Evolutionary conservation across 2,329 filamentous ascomycete genomes (phyloP).

Genomic region (Xylariaceae sp.): DNA sequence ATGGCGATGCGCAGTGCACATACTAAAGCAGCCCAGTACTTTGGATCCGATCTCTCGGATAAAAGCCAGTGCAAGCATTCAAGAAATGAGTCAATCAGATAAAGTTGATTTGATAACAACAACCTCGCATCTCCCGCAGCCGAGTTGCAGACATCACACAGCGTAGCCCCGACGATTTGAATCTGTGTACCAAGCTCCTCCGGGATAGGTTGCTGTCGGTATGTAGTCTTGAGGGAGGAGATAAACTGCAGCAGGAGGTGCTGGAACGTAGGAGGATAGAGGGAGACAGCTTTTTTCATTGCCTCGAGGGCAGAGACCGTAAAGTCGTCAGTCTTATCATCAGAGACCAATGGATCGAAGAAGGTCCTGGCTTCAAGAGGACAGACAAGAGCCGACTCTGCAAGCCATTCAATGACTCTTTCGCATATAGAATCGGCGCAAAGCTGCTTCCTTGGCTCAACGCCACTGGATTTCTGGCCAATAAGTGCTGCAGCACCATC

Average conservation of each 20-base stretch:
- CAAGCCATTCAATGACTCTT: slow-evolving; percentile 22
- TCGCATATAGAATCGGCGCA: slow-evolving; percentile 24
- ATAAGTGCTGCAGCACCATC: slow-evolving; percentile 25
- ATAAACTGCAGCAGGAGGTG: slow-evolving; percentile 25
- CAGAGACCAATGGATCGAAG: slow-evolving; percentile 5
- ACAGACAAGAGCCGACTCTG: slow-evolving; percentile 19
- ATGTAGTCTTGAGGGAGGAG: slow-evolving; percentile 19
- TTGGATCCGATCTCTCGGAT: slow-evolving; percentile 13
- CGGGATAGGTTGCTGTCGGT: slow-evolving; percentile 11
- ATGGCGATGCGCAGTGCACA: slow-evolving; percentile 23
- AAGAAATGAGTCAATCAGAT: slow-evolving; percentile 31
- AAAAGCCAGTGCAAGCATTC: slow-evolving; percentile 20
- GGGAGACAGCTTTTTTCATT: slow-evolving; percentile 20
- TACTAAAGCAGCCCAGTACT: slow-evolving; percentile 24
- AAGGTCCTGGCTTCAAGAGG: slow-evolving; percentile 19
- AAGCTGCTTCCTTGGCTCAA: slow-evolving; percentile 10
- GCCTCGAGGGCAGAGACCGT: slow-evolving; percentile 21
- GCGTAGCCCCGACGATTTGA: slow-evolving; percentile 35
- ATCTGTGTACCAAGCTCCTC: slow-evolving; percentile 19
- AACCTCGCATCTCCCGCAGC: slow-evolving; percentile 26
- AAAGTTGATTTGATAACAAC: slow-evolving; percentile 37
- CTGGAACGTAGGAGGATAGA: slow-evolving; percentile 25
- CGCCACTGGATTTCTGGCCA: slow-evolving; percentile 19
- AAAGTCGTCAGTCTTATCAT: slow-evolving; percentile 15
- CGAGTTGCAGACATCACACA: slow-evolving; percentile 48